A percentile compares a stretch with the other conserved stretches of the same genome.
These are phyloP conservation scores for Verbena officinalis DNA, from an alignment of 257 asterid genomes.

Conservation along the genomic window DNA sequence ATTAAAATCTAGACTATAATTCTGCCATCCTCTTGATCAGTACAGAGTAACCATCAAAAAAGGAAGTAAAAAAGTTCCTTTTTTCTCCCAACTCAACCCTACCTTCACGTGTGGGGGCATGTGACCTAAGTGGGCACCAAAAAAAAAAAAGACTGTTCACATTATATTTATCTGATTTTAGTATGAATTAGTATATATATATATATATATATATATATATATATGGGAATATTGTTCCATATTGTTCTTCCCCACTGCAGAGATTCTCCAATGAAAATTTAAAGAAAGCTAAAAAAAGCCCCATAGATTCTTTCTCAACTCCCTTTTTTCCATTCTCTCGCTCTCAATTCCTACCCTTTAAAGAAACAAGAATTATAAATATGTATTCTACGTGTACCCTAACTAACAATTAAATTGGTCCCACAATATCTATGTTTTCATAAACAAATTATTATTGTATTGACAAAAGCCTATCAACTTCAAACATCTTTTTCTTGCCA, in stretches of 20 bases:
- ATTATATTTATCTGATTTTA: not conserved
- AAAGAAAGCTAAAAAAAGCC: not conserved
- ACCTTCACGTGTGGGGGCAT: conserved; percentile 38
- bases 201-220: conserved; percentile 7
- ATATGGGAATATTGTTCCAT: conserved; percentile 22
- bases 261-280: conserved; percentile 30
- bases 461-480: conserved; percentile 40
- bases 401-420: conserved; percentile 36
- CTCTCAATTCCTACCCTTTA: not conserved
- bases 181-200: conserved; percentile 6
- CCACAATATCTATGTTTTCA: conserved; percentile 67
- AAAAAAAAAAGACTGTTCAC: not conserved
- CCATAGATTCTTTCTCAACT: conserved; percentile 33
- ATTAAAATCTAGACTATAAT: too few relatives aligned
- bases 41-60: conserved; percentile 5
- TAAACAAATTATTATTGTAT: conserved; percentile 30
- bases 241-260: conserved; percentile 35
- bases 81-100: not conserved
- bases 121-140: conserved; percentile 34
- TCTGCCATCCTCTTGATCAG: not conserved
- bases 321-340: not conserved
- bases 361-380: conserved; percentile 10
- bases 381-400: conserved; percentile 35
- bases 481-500: conserved; percentile 43
- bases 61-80: not conserved